Percentiles rank a stretch among this genome's conserved stretches.
Conservation (phyloP, 2,329 filamentous ascomycete species). For the Pyrenophora tritici-repentis region DNA sequence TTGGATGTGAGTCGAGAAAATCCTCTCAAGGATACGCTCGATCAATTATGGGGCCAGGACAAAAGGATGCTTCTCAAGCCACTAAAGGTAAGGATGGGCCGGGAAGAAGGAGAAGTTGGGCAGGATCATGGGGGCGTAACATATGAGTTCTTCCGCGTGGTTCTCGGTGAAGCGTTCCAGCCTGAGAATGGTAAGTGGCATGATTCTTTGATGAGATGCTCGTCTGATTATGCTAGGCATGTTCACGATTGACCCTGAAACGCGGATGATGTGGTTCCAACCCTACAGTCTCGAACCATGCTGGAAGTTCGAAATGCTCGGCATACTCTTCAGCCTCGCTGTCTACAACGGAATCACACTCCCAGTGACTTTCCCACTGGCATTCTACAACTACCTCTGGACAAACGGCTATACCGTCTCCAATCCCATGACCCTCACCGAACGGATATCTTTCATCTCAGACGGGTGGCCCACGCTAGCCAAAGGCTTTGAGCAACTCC, state of each 20-base stretch:
- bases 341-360: conserved; percentile 92
- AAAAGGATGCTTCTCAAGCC: conserved; percentile 81
- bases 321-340: conserved; percentile 84
- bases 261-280: conserved; percentile 85
- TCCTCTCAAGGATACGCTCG: conserved; percentile 60
- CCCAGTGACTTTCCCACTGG: conserved; percentile 84
- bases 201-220: neutral
- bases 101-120: conserved; percentile 80
- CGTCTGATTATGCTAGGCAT: conserved; percentile 54
- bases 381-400: conserved; percentile 76
- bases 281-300: conserved; percentile 79
- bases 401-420: conserved; percentile 59
- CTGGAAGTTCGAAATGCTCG: conserved; percentile 90
- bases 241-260: conserved; percentile 77
- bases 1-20: conserved; percentile 52
- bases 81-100: conserved; percentile 84
- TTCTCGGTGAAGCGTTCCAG: conserved; percentile 78
- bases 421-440: neutral
- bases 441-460: conserved; percentile 70
- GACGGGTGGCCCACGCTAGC: conserved; percentile 88
- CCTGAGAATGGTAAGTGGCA: conserved; percentile 67
- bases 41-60: conserved; percentile 88
- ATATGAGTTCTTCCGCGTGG: conserved; percentile 90
- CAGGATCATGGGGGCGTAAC: conserved; percentile 94
- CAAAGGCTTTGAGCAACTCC: conserved; percentile 71